Percentiles rank a stretch among this genome's conserved stretches.
Evolutionary conservation across 352 stramenopile species (phyloP).

Genomic region (Aphanomyces stellatus): DNA sequence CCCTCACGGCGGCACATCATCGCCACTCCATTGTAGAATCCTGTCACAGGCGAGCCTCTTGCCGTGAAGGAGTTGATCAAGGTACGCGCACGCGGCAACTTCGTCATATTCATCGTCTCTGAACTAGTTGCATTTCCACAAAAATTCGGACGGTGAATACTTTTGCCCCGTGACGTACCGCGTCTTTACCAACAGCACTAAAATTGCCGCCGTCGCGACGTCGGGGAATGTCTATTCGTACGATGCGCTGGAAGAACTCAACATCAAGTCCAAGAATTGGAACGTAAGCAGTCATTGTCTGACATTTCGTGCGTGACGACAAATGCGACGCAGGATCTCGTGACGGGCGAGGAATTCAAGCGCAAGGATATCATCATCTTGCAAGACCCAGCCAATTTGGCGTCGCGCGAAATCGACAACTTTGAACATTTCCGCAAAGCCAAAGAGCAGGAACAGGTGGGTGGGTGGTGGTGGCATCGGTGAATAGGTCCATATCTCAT

Average conservation of each 20-base stretch:
- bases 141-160: constrained; percentile 68
- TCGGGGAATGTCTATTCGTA: constrained; percentile 96
- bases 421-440: constrained; percentile 91
- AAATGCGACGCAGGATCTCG: constrained; percentile 88
- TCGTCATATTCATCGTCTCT: neutral
- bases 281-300: constrained; percentile 31
- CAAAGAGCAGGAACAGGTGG: constrained; percentile 24
- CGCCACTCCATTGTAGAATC: constrained; percentile 54
- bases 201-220: constrained; percentile 69
- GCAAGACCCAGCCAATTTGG: constrained; percentile 90
- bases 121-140: constrained; percentile 58
- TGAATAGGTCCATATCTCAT: too few species aligned
- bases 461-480: too few species aligned
- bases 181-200: constrained; percentile 81
- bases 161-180: constrained; percentile 97
- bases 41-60: constrained; percentile 89
- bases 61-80: constrained; percentile 91
- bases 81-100: constrained; percentile 70
- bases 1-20: neutral
- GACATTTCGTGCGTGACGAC: too few species aligned
- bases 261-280: constrained; percentile 98
- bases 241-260: constrained; percentile 96
- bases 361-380: constrained; percentile 92
- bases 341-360: constrained; percentile 88
- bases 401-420: constrained; percentile 93